Evolutionary conservation across 148 eudicot genomes (phyloP), one percentile per base, ranked within the genome.

Genomic region (Silene conica): DNA sequence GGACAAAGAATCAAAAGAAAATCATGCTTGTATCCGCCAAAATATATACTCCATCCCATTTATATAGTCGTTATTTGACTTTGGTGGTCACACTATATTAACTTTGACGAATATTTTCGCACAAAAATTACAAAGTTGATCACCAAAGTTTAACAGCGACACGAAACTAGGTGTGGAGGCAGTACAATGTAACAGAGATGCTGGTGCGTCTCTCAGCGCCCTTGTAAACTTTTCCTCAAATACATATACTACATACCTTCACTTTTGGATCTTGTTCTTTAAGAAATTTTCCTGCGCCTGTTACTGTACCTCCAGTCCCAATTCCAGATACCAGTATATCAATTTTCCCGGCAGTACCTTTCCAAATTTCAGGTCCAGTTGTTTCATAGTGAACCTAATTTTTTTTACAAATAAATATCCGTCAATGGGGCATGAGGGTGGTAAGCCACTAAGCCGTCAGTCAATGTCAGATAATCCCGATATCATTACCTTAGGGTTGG

Each of bases 321-420:
- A 73, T 73, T 20, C 75, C 75, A 60, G 67, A 73, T 38, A 73
- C 75, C 22, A 73, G 56, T 14, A 73, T 41, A 38, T 73, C 75
- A 21, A 73, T 61, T 31, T 71, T 56, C 4, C 64, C 74, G 4
- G 28, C 82, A 46, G 97, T 80, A 60, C 86, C 95, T 64, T 83
- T 86, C 97, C 97, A 92, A 26, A 92, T 80, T 77, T 92, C 97
- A 4, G 95, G 97, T 25, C 97, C 97, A 73, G 95, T 92, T 21
- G 97, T 90, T 82, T 92, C 86, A 77, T 88, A 88, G 78, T 92
- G 97, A 48, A 88, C 68, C 96, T 92, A 71, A n/a, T 58, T 10
- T 21, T 15, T 12, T 48, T n/a, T n/a, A n/a, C 56, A 25, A 69
- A 19, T 52, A 69, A 2, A 52, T 69, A 69, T 52, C 72, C 52